Evolutionary conservation across 1,284 basidiomycete genomes (phyloP), one percentile per base, ranked within the genome.

Genomic region (Cryptococcus depauperatus): DNA sequence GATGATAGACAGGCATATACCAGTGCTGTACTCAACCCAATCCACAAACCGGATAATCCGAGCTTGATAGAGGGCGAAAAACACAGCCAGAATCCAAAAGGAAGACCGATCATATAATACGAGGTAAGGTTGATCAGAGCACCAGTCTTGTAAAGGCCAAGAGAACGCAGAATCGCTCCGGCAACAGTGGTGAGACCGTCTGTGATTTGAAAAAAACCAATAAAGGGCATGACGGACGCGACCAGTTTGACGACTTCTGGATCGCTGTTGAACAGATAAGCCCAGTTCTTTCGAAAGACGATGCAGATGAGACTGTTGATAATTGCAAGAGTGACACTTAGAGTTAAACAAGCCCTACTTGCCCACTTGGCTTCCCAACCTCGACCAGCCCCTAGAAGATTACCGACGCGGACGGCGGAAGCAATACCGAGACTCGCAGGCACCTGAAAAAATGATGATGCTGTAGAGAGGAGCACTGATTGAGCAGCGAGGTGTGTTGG

Each of bases 261-360:
- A 68, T 93, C 89, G 44, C 81, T 74, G 59, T 90, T 93, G 75
- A 93, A 95, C 21, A 92, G 67, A 59, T 82, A 81, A 3, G 77
- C 88, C 84, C 86, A 90, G 4, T 73, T 73, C 28, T 79, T 67
- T 5, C 85, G 76, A 75, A 88, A 87, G 11, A 77, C 64, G 53
- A 89, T 58, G 65, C 86, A 85, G 64, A 87, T 72, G 0, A 75
- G 61, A 51, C 84, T 83, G 57, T 79, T 80, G 21, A 83, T 59
- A 3, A 73, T 59, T 3, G 80, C 77, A 33, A 87, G 72, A 2
- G 63, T 58, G 2, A 85, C 59, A 0, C 77, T 78, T 63, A 87
- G 73, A 14, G 85, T 43, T 22, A 89, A 72, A 8, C 81, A 69
- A 0, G 80, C 76, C 38, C 77, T 77, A 5, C 82, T 76, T 0